These are phyloP conservation scores for Pachysolen tannophilus DNA, from an alignment of 805 yeast genomes.

Conservation along the genomic window DNA sequence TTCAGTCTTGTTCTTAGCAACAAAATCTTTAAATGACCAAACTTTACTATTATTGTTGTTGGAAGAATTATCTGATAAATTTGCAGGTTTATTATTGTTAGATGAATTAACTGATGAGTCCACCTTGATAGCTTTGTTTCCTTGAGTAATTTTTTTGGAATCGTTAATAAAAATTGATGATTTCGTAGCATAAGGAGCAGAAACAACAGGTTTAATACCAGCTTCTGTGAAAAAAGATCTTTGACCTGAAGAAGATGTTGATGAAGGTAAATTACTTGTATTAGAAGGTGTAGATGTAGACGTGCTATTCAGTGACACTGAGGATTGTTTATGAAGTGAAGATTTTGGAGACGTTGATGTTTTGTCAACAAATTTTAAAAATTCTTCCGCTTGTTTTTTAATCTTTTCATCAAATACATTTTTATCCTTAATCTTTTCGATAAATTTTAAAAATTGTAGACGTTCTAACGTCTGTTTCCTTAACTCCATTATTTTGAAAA, in stretches of 20 bases:
- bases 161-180: constrained; percentile 5
- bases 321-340: constrained; percentile 5
- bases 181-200: neutral
- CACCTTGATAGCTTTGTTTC: neutral
- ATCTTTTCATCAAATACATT: constrained; percentile 1
- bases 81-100: neutral
- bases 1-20: neutral
- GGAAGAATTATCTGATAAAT: neutral
- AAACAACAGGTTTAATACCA: neutral
- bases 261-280: neutral
- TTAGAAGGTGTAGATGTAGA: too few species aligned
- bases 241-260: constrained; percentile 3
- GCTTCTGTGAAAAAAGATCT: constrained; percentile 1
- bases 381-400: constrained; percentile 3
- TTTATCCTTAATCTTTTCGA: constrained; percentile 3
- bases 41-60: neutral
- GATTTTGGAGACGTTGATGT: constrained; percentile 12
- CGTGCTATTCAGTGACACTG: neutral
- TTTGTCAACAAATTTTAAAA: constrained; percentile 1
- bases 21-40: constrained; percentile 3
- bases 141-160: constrained; percentile 2
- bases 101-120: neutral
- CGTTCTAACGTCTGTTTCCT: neutral
- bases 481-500: constrained; percentile 1
- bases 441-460: constrained; percentile 3